Evolutionary conservation across 805 yeast species (phyloP), one percentile per base, ranked within the genome.

Genomic region (Nakazawaea ambrosiae): DNA sequence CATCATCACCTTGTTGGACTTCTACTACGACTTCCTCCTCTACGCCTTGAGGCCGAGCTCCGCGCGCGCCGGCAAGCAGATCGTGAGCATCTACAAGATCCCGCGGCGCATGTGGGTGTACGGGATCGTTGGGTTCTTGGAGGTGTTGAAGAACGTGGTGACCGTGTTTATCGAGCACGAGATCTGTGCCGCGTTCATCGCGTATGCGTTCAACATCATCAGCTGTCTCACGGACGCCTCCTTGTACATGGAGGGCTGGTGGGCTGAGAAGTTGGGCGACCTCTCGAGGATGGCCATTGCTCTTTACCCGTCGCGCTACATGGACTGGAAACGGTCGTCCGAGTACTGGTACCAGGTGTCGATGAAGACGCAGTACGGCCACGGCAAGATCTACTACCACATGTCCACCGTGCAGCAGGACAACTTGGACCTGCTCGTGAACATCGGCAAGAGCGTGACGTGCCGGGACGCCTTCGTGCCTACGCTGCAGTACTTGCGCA

Each of bases 251-350:
- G 78, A 73, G 54, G 78, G 78, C 24, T 74, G 78, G 72, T 86
- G 96, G 96, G 70, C 78, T 20, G 95, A 86, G 55, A 81, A 87
- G 51, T 59, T 86, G 36, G 96, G 95, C 25, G 96, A 86, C 54
- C 61, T 86, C 45, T 80, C 90, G 25, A 63, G 95, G 51, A 84
- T 86, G 88, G 90, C 94, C 9, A 84, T 86, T 47, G 92, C 94
- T 0, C 61, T 85, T 30, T 84, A 83, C 49, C 80, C 88, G 6
- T 79, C 88, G 2, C 73, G 81, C 35, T 81, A 74, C 52, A 82
- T 84, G 45, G 95, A 86, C 56, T 86, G 96, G 96, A 82, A 84
- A 54, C 57, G 78, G 15, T 73, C 86, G 40, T 81, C 94, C 1
- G 88, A 83, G 54, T 76, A 77, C 54, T 86, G 96, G 96, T 86